Percentiles rank a stretch among this genome's conserved stretches.
Conservation (phyloP, 805 yeast genomes). For the Debaryomyces maramus region DNA sequence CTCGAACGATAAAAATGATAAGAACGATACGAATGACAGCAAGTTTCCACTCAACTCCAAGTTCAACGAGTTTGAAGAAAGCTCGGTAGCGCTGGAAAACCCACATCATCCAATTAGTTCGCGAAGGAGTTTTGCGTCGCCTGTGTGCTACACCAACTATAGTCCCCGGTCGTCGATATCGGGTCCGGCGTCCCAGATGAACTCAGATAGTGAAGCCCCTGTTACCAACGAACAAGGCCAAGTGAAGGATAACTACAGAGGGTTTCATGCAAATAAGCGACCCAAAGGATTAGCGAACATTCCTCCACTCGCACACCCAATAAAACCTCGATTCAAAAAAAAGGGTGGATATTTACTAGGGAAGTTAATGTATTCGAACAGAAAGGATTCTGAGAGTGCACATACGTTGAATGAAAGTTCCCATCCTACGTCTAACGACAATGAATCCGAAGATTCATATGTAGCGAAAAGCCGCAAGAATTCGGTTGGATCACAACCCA, state of each 20-base stretch:
- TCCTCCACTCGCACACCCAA: slow-evolving; percentile 51
- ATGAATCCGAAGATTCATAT: slow-evolving; percentile 1
- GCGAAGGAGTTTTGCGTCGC: no score
- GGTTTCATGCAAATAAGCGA: slow-evolving; percentile 38
- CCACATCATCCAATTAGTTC: no score
- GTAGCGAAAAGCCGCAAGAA: neutral
- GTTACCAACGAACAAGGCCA: slow-evolving; percentile 1
- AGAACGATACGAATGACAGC: neutral
- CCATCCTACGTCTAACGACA: slow-evolving; percentile 7
- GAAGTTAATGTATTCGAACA: slow-evolving; percentile 36
- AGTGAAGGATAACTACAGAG: slow-evolving; percentile 31
- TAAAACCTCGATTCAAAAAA: slow-evolving; percentile 46
- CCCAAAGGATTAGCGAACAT: slow-evolving; percentile 30
- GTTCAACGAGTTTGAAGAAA: slow-evolving; percentile 4
- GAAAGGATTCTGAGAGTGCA: slow-evolving; percentile 28
- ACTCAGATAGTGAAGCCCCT: neutral
- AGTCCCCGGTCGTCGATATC: slow-evolving; percentile 24
- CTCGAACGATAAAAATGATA: neutral
- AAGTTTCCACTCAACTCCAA: neutral
- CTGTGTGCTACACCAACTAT: no score
- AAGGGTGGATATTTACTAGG: slow-evolving; percentile 39
- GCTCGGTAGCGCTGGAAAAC: slow-evolving; percentile 1
- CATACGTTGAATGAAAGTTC: neutral
- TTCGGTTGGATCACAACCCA: neutral
- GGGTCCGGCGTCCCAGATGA: neutral